Evolutionary conservation across 2,329 filamentous ascomycete genomes (phyloP).

Genomic region (Diaporthe aspalathi): DNA sequence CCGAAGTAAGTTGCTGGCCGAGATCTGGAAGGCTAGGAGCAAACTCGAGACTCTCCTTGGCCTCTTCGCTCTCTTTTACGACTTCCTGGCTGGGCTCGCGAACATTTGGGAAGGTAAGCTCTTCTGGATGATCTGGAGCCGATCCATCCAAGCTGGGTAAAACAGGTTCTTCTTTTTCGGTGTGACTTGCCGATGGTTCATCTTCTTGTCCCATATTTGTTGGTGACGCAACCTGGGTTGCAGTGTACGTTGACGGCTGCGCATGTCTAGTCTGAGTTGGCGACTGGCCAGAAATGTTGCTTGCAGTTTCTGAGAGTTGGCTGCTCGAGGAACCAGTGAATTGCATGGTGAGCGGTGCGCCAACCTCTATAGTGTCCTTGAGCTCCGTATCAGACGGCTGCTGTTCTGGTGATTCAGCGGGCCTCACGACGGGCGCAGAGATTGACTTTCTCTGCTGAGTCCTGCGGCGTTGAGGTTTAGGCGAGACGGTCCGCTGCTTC

Average conservation of each 20-base stretch:
- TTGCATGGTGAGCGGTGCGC: slow-evolving; percentile 47
- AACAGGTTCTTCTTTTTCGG: slow-evolving; percentile 8
- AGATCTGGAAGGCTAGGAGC: slow-evolving; percentile 1
- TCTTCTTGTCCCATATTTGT: not conserved
- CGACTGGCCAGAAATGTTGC: slow-evolving; percentile 33
- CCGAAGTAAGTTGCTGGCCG: slow-evolving; percentile 11
- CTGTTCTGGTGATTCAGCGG: slow-evolving; percentile 49
- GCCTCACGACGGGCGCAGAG: slow-evolving; percentile 4
- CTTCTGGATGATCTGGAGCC: not conserved
- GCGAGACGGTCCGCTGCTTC: slow-evolving; percentile 46
- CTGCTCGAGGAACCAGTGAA: slow-evolving; percentile 35
- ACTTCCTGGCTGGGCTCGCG: not conserved
- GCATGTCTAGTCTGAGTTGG: slow-evolving; percentile 8
- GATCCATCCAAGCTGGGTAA: not conserved
- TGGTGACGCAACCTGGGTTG: slow-evolving; percentile 25
- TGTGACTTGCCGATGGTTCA: not conserved
- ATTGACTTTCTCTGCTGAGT: slow-evolving; percentile 54
- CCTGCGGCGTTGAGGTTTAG: slow-evolving; percentile 50
- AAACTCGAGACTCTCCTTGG: not conserved
- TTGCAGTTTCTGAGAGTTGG: slow-evolving; percentile 38
- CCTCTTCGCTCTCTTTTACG: not conserved
- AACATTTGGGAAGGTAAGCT: not conserved
- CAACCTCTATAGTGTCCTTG: slow-evolving; percentile 69
- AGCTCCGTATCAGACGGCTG: slow-evolving; percentile 57
- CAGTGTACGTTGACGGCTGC: not conserved